A percentile compares a stretch with the other conserved stretches of the same genome.
Evolutionary conservation across 176 grass and related monocot species (phyloP).

Genomic region (Eremochloa ophiuroides): DNA sequence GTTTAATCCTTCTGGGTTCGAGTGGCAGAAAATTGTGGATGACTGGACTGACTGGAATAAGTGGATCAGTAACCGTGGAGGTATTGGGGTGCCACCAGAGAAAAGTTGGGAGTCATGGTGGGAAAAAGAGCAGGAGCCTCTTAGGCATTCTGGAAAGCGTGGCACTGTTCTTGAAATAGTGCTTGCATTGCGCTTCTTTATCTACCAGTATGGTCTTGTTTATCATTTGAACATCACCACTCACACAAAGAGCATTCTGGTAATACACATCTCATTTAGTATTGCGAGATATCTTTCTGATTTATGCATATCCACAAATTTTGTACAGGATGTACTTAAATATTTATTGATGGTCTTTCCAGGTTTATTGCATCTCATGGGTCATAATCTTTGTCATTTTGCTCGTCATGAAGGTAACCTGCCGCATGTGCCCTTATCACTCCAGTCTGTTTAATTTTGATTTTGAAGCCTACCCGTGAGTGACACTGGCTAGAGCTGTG

Average conservation of each 20-base stretch:
- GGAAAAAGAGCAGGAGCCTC: conserved; percentile 86
- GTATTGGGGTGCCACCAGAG: conserved; percentile 69
- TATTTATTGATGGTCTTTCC: conserved; percentile 14
- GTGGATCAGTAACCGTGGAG: conserved; percentile 89
- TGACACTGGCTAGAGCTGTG: not conserved
- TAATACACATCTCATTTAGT: conserved; percentile 33
- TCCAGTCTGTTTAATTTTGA: not conserved
- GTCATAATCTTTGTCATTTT: conserved; percentile 86
- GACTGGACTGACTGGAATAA: conserved; percentile 98
- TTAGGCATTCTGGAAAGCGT: conserved; percentile 76
- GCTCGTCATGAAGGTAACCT: conserved; percentile 73
- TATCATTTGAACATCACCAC: conserved; percentile 91
- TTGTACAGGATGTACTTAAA: not conserved
- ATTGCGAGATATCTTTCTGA: not conserved
- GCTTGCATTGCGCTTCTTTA: conserved; percentile 77
- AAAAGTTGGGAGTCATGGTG: conserved; percentile 99
- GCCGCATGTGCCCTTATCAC: not conserved
- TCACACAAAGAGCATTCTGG: conserved; percentile 63
- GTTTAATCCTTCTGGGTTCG: conserved; percentile 96
- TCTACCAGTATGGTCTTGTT: conserved; percentile 95
- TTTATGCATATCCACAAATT: not conserved
- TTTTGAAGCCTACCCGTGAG: not conserved
- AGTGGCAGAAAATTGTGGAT: conserved; percentile 99
- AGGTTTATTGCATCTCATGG: conserved; percentile 98
- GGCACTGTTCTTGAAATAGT: conserved; percentile 72